Conservation (phyloP, 768 basidiomycete genomes). For the Pleurotus salmoneostramineus region DNA sequence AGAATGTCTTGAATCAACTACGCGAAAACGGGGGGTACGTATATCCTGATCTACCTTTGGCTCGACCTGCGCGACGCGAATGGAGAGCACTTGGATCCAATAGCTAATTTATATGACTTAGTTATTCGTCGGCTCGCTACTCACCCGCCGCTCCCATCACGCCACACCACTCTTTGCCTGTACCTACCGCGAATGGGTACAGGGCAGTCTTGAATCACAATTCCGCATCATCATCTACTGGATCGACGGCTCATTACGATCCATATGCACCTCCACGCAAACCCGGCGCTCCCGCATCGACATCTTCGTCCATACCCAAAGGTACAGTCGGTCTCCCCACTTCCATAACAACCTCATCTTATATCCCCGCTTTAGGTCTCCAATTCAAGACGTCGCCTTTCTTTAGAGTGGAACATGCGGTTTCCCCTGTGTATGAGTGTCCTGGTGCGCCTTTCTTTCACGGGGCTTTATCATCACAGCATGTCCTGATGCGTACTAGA, state of each 20-base stretch:
- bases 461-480: too few relatives aligned
- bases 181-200: constrained; percentile 11
- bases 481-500: constrained; percentile 35
- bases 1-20: constrained; percentile 64
- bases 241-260: constrained; percentile 49
- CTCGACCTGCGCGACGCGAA: background rate
- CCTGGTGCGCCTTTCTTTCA: constrained; percentile 49
- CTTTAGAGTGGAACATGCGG: constrained; percentile 59
- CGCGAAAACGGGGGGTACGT: constrained; percentile 66
- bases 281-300: constrained; percentile 26
- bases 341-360: background rate
- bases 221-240: constrained; percentile 25
- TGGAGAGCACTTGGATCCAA: background rate
- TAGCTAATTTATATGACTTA: background rate
- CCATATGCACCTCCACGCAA: constrained; percentile 62
- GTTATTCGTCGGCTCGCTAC: constrained; percentile 2
- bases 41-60: background rate
- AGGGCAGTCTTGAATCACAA: constrained; percentile 23
- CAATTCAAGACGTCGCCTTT: constrained; percentile 83
- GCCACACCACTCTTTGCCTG: constrained; percentile 9
- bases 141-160: background rate
- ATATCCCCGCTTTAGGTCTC: constrained; percentile 41
- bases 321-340: constrained; percentile 12
- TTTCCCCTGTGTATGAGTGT: constrained; percentile 69
- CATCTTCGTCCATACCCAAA: constrained; percentile 27